These are phyloP conservation scores for Starmerella geochares DNA, from an alignment of 805 yeast genomes.

Conservation along the genomic window DNA sequence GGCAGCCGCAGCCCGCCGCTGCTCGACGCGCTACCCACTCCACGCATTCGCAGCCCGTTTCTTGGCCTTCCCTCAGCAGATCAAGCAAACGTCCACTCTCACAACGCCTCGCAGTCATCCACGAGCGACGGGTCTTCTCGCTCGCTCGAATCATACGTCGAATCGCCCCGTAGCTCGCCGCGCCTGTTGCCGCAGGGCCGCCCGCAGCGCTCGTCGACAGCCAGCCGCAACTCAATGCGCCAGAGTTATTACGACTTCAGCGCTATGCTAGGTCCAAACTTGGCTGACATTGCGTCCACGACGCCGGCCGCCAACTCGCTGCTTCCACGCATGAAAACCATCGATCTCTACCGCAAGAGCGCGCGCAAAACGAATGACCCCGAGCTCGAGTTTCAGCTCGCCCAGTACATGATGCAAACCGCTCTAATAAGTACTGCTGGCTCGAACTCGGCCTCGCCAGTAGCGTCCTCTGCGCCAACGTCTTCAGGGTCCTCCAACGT, in stretches of 20 bases:
- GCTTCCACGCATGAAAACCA: constrained; percentile 68
- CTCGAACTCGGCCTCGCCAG: neutral
- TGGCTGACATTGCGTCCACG: constrained; percentile 5
- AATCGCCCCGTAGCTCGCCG: constrained; percentile 8
- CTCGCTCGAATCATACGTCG: constrained; percentile 1
- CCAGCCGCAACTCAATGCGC: constrained; percentile 9
- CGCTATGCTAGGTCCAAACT: constrained; percentile 3
- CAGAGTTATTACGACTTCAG: constrained; percentile 19
- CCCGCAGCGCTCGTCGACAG: constrained; percentile 3
- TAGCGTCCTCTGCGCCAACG: neutral
- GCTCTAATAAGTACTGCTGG: constrained; percentile 40
- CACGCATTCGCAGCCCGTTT: constrained; percentile 7
- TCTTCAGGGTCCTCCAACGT: neutral
- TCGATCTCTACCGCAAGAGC: constrained; percentile 76
- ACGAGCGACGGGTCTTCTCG: constrained; percentile 3
- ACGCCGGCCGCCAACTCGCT: constrained; percentile 29
- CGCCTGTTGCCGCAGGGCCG: neutral
- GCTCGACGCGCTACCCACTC: constrained; percentile 19
- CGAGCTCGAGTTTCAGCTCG: constrained; percentile 75
- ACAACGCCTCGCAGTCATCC: neutral
- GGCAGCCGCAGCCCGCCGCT: constrained; percentile 11
- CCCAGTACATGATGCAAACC: constrained; percentile 79
- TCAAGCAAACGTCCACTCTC: neutral
- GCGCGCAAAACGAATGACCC: constrained; percentile 82
- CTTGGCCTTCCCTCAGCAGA: neutral